phyloP scores from a whole-genome alignment of 768 basidiomycete genomes.

The Panaeolus cyanescens region DNA sequence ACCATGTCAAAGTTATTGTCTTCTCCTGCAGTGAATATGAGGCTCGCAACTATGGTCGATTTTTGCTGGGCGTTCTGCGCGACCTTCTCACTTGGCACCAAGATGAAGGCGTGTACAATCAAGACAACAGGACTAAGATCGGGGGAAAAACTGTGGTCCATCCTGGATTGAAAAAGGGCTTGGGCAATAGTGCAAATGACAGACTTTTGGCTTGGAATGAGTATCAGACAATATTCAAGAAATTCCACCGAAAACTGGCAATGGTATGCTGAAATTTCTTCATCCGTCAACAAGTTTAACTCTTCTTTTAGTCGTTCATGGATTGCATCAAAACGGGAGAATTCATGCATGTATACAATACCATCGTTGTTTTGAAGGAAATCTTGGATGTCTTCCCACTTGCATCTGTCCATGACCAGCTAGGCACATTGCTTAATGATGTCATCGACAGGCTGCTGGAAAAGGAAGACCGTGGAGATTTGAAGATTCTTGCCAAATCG shows the following conservation, averaged over 20 bases:
- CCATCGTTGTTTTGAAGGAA: constrained; percentile 92
- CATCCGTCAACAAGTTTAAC: not conserved
- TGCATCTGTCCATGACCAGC: constrained; percentile 51
- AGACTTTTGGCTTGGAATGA: constrained; percentile 69
- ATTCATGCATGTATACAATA: constrained; percentile 97
- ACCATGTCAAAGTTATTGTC: constrained; percentile 80
- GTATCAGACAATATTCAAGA: constrained; percentile 71
- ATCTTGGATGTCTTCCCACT: constrained; percentile 88
- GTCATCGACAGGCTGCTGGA: constrained; percentile 70
- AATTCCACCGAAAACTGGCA: constrained; percentile 82
- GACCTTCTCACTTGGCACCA: constrained; percentile 82
- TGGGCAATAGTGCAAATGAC: constrained; percentile 43
- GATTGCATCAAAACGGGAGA: constrained; percentile 85
- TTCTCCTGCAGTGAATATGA: constrained; percentile 97
- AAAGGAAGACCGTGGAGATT: constrained; percentile 79
- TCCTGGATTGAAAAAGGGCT: constrained; percentile 69
- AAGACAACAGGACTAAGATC: constrained; percentile 67
- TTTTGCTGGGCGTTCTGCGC: constrained; percentile 75
- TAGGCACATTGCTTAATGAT: constrained; percentile 53
- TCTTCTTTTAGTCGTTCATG: constrained; percentile 59
- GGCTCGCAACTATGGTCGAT: constrained; percentile 96
- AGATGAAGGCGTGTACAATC: constrained; percentile 71
- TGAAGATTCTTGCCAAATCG: constrained; percentile 81
- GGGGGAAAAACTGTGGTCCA: constrained; percentile 61
- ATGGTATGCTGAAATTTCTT: constrained; percentile 44